phyloP scores from a whole-genome alignment of 495 filamentous ascomycete genomes.

The Penicillium cosmopolitanum region DNA sequence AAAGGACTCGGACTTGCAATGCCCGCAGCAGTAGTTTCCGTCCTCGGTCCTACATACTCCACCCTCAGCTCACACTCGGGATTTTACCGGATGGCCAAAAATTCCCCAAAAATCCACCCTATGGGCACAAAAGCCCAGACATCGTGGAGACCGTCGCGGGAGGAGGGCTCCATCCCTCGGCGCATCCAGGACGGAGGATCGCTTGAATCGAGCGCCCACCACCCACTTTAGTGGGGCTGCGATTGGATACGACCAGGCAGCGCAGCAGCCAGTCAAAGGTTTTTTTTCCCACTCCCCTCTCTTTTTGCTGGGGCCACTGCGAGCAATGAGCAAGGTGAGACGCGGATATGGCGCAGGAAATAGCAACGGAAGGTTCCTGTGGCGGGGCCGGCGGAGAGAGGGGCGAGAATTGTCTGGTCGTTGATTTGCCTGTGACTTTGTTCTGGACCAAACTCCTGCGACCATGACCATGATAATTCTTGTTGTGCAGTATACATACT shows the following conservation, averaged over 20 bases:
- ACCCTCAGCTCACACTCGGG: not conserved
- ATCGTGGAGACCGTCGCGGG: not conserved
- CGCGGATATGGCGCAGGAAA: slow-evolving; percentile 24
- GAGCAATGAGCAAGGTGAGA: slow-evolving; percentile 2
- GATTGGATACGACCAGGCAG: not conserved
- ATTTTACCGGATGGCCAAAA: slow-evolving; percentile 4
- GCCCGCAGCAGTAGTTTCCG: not conserved
- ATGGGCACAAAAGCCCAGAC: not conserved
- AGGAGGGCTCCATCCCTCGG: not conserved
- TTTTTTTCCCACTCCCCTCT: not conserved
- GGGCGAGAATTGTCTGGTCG: slow-evolving; percentile 13
- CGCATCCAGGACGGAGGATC: not conserved
- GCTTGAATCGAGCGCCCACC: not conserved
- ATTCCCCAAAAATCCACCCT: not conserved
- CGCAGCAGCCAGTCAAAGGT: not conserved
- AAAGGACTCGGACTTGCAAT: not conserved
- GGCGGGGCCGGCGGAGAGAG: slow-evolving; percentile 26
- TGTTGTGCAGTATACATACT: not conserved
- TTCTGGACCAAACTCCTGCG: not conserved
- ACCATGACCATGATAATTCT: too few species aligned
- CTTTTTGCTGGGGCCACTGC: slow-evolving; percentile 5
- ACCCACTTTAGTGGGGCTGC: not conserved
- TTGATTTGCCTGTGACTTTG: slow-evolving; percentile 18
- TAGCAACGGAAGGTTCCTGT: slow-evolving; percentile 29
- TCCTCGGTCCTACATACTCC: not conserved